phyloP scores from a whole-genome alignment of 345 rosid genomes.

The Orychophragmus violaceus region DNA sequence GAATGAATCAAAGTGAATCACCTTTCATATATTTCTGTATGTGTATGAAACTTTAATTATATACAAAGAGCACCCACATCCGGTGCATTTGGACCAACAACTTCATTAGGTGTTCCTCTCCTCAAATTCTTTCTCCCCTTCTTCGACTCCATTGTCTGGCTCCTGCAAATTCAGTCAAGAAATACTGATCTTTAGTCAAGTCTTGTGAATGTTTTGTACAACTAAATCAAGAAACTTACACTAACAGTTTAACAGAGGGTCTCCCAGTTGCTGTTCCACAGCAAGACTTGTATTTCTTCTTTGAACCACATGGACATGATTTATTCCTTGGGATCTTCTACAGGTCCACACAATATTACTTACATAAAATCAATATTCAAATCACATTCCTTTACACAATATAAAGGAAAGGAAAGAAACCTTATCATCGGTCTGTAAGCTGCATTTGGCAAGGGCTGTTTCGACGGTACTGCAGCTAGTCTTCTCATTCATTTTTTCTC shows the following conservation, averaged over 20 bases:
- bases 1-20: neutral
- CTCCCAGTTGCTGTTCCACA: conserved; percentile 70
- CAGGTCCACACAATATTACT: conserved; percentile 2
- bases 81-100: conserved; percentile 45
- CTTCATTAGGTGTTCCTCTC: conserved; percentile 44
- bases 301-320: conserved; percentile 77
- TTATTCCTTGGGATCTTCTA: conserved; percentile 69
- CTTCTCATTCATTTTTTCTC: conserved; percentile 33
- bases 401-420: conserved; percentile 29
- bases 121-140: conserved; percentile 48
- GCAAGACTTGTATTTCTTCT: conserved; percentile 86
- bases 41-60: conserved; percentile 30
- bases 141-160: conserved; percentile 45
- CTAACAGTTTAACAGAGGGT: conserved; percentile 40
- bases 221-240: conserved; percentile 38
- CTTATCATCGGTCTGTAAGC: conserved; percentile 47
- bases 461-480: conserved; percentile 31
- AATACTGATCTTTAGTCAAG: neutral
- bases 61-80: conserved; percentile 88
- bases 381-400: neutral
- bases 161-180: conserved; percentile 23
- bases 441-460: conserved; percentile 27
- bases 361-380: neutral
- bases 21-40: neutral
- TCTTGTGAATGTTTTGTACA: neutral